Evolutionary conservation across 2,329 filamentous ascomycete genomes (phyloP).

Genomic region (Teratosphaeria zuluensis): DNA sequence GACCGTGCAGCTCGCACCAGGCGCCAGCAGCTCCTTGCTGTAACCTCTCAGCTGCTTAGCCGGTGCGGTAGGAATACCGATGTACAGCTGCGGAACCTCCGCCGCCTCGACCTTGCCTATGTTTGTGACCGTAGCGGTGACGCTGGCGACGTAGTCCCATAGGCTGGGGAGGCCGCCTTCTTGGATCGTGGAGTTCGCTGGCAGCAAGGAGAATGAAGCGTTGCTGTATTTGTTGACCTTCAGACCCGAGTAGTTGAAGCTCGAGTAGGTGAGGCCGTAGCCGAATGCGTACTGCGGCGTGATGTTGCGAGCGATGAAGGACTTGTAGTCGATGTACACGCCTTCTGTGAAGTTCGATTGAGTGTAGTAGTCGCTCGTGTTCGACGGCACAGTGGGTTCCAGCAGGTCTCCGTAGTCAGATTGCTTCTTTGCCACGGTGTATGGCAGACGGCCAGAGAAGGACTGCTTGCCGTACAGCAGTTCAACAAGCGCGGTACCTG

Average conservation of each 20-base stretch:
- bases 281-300: slow-evolving; percentile 74
- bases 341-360: slow-evolving; percentile 70
- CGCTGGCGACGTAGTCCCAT: slow-evolving; percentile 53
- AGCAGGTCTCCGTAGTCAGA: slow-evolving; percentile 60
- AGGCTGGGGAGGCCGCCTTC: slow-evolving; percentile 43
- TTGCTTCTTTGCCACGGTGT: slow-evolving; percentile 63
- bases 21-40: slow-evolving; percentile 60
- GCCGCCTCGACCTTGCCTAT: slow-evolving; percentile 56
- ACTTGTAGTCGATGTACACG: slow-evolving; percentile 71
- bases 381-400: slow-evolving; percentile 46
- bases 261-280: slow-evolving; percentile 71
- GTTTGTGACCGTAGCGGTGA: slow-evolving; percentile 63
- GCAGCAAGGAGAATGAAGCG: slow-evolving; percentile 8
- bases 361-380: slow-evolving; percentile 49
- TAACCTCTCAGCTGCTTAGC: slow-evolving; percentile 64
- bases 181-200: slow-evolving; percentile 9
- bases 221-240: slow-evolving; percentile 65
- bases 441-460: slow-evolving; percentile 57
- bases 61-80: slow-evolving; percentile 67
- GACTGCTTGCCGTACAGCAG: slow-evolving; percentile 72
- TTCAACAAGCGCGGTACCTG: slow-evolving; percentile 67
- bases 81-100: slow-evolving; percentile 66
- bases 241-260: slow-evolving; percentile 64
- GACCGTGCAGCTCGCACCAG: slow-evolving; percentile 59
- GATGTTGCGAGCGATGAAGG: slow-evolving; percentile 57